phyloP scores from a whole-genome alignment of 179 eudicot species.

The Silene noctiflora region DNA sequence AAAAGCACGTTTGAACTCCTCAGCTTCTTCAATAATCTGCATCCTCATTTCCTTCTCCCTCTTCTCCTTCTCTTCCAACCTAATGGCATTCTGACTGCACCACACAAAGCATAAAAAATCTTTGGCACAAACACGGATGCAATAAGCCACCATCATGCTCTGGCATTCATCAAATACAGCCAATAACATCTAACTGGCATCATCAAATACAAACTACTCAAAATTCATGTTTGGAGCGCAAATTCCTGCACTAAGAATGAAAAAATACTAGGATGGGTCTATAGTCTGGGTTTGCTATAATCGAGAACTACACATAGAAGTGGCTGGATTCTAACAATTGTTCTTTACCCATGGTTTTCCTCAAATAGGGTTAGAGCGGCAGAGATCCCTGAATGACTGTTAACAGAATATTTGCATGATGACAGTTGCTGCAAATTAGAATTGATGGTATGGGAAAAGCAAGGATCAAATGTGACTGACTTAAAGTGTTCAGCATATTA shows the following conservation, averaged over 20 bases:
- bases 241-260: background rate
- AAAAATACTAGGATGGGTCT: background rate
- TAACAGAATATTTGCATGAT: background rate
- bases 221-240: no score
- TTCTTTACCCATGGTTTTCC: background rate
- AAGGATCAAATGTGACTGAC: background rate
- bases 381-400: background rate
- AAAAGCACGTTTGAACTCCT: slow-evolving; percentile 67
- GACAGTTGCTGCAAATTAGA: background rate
- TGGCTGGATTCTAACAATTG: background rate
- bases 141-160: background rate
- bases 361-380: background rate
- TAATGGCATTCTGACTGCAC: slow-evolving; percentile 72
- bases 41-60: slow-evolving; percentile 76
- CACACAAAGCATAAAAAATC: slow-evolving; percentile 13
- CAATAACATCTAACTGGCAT: background rate
- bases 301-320: background rate
- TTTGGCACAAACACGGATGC: no score
- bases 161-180: background rate
- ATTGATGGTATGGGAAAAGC: background rate
- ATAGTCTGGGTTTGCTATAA: background rate
- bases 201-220: background rate
- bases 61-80: slow-evolving; percentile 87
- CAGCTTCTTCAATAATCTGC: slow-evolving; percentile 86
- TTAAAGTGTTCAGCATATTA: background rate